Percentiles rank a stretch among this genome's conserved stretches.
Evolutionary conservation across 345 rosid species (phyloP).

Genomic region (Diplotaxis tenuifolia): DNA sequence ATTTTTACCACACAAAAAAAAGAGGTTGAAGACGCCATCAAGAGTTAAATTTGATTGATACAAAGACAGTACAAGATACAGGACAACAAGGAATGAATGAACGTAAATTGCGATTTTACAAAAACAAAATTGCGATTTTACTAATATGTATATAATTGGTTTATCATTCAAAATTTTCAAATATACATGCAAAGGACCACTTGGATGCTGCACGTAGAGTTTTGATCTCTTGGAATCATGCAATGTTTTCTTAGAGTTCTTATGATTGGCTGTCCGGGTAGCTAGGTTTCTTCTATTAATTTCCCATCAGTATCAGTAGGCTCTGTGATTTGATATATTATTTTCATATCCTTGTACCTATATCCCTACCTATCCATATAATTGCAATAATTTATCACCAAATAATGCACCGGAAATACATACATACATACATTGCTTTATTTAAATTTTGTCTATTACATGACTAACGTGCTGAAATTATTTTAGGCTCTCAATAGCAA

Average conservation of each 20-base stretch:
- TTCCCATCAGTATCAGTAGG: neutral
- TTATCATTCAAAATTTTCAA: neutral
- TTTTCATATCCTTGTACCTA: conserved; percentile 9
- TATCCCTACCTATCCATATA: conserved; percentile 11
- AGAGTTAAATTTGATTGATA: neutral
- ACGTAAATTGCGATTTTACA: neutral
- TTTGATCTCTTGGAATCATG: neutral
- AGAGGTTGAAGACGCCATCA: too few species aligned
- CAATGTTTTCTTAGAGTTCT: neutral
- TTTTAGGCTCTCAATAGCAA: too few species aligned
- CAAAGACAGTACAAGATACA: neutral
- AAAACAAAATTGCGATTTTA: neutral
- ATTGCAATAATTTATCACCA: conserved; percentile 26
- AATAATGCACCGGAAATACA: conserved; percentile 15
- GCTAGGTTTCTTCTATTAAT: conserved; percentile 9
- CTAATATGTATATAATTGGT: neutral
- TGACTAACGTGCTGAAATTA: neutral
- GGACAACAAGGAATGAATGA: neutral
- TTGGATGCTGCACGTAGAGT: conserved; percentile 17
- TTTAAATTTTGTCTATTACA: neutral
- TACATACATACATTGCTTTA: neutral
- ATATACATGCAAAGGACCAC: neutral
- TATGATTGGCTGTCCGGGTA: conserved; percentile 14
- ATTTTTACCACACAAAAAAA: too few species aligned
- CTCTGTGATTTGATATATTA: conserved; percentile 27